phyloP scores from a whole-genome alignment of 305 asterid species.

The Coffea humblotiana region DNA sequence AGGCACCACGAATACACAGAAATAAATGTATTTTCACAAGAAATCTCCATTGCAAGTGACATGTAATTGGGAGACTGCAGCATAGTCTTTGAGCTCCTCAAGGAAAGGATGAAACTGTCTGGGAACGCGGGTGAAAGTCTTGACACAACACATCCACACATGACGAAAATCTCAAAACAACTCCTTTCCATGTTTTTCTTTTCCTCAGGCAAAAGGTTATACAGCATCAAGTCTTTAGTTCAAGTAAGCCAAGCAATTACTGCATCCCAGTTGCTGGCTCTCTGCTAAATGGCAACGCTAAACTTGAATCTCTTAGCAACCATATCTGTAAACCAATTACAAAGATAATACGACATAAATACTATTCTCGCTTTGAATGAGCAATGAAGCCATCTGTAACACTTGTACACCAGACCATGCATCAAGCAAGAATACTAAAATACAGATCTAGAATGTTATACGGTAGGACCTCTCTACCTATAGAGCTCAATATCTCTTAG shows the following conservation, averaged over 20 bases:
- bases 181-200: not conserved
- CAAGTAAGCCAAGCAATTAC: not conserved
- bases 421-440: not conserved
- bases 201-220: not conserved
- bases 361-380: no score
- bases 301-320: not conserved
- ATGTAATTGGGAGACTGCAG: not conserved
- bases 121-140: no score
- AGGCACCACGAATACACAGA: not conserved
- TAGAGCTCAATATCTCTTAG: not conserved
- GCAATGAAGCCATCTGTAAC: not conserved
- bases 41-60: not conserved
- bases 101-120: not conserved
- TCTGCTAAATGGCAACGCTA: not conserved
- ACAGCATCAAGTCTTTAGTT: not conserved
- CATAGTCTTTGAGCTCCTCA: not conserved
- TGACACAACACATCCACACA: not conserved
- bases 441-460: not conserved
- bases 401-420: not conserved
- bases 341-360: no score
- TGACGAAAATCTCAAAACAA: not conserved
- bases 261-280: not conserved
- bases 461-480: constrained; percentile 3
- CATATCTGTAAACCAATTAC: not conserved
- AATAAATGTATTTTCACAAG: not conserved